Evolutionary conservation across 306 rosid species (phyloP).

Genomic region (Rubus parviflorus): DNA sequence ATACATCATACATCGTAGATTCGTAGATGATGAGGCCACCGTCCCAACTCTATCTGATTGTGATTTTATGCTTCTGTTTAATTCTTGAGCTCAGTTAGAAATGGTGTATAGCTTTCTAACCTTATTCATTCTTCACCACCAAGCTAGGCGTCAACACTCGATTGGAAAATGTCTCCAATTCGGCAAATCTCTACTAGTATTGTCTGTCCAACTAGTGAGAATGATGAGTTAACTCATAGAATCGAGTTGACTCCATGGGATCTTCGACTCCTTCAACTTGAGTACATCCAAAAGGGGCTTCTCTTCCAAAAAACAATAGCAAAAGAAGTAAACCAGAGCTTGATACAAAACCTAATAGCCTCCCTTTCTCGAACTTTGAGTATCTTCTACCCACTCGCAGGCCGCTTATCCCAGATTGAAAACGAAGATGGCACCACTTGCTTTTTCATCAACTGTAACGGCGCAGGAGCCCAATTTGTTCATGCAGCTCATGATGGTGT

Average conservation of each 20-base stretch:
- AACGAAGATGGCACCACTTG: constrained; percentile 11
- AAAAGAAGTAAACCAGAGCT: background rate
- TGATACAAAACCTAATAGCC: constrained; percentile 6
- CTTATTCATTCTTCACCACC: background rate
- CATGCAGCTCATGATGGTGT: constrained; percentile 16
- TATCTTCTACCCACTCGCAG: constrained; percentile 27
- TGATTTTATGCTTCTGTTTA: no score
- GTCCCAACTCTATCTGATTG: no score
- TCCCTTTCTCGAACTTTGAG: constrained; percentile 7
- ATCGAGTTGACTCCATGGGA: constrained; percentile 34
- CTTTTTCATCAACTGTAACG: constrained; percentile 31
- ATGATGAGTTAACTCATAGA: background rate
- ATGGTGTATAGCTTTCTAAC: no score
- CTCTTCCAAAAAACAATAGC: constrained; percentile 17
- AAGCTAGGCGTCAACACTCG: background rate
- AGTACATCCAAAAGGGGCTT: constrained; percentile 36
- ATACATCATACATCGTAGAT: no score
- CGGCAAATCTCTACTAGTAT: background rate
- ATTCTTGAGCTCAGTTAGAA: no score
- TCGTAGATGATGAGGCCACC: no score
- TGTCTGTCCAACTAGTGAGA: background rate
- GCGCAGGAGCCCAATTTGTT: constrained; percentile 16
- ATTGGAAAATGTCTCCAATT: background rate
- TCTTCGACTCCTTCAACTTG: background rate
- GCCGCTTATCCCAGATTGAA: constrained; percentile 5